phyloP scores from a whole-genome alignment of 495 filamentous ascomycete genomes.

The Parathielavia appendiculata region DNA sequence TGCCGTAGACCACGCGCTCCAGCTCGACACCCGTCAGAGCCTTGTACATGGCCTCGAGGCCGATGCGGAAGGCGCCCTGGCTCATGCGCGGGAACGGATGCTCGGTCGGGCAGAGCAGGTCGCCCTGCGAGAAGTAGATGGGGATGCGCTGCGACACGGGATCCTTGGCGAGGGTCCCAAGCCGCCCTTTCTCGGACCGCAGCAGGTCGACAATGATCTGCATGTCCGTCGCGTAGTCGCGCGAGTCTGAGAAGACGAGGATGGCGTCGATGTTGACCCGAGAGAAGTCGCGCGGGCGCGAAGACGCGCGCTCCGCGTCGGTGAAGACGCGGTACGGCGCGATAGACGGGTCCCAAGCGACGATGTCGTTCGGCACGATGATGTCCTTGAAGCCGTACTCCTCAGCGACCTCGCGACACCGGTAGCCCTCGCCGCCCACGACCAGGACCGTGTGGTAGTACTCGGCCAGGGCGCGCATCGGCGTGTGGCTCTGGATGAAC shows the following conservation, averaged over 20 bases:
- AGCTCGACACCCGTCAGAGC: conserved; percentile 66
- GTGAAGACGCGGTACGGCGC: conserved; percentile 61
- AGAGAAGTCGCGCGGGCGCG: conserved; percentile 57
- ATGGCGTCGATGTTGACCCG: conserved; percentile 75
- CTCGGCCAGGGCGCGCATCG: conserved; percentile 60
- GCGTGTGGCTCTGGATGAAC: conserved; percentile 64
- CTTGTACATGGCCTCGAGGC: conserved; percentile 74
- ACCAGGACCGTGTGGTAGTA: conserved; percentile 63
- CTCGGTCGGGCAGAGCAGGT: conserved; percentile 71
- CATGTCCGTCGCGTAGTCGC: conserved; percentile 78
- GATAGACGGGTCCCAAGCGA: conserved; percentile 56
- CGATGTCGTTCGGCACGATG: conserved; percentile 61
- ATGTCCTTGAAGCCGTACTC: conserved; percentile 62
- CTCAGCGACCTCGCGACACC: conserved; percentile 62
- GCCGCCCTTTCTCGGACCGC: conserved; percentile 64
- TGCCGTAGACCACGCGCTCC: conserved; percentile 80
- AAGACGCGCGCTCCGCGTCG: conserved; percentile 52
- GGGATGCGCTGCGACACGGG: conserved; percentile 64
- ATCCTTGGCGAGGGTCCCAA: conserved; percentile 60
- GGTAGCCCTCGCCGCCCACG: conserved; percentile 61
- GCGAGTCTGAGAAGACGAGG: conserved; percentile 75
- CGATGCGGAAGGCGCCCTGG: conserved; percentile 71
- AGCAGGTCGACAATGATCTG: conserved; percentile 82
- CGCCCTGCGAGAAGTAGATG: conserved; percentile 71
- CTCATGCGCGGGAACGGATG: conserved; percentile 68